Evolutionary conservation across 2,329 filamentous ascomycete genomes (phyloP).

Genomic region (Colletotrichum sp.): DNA sequence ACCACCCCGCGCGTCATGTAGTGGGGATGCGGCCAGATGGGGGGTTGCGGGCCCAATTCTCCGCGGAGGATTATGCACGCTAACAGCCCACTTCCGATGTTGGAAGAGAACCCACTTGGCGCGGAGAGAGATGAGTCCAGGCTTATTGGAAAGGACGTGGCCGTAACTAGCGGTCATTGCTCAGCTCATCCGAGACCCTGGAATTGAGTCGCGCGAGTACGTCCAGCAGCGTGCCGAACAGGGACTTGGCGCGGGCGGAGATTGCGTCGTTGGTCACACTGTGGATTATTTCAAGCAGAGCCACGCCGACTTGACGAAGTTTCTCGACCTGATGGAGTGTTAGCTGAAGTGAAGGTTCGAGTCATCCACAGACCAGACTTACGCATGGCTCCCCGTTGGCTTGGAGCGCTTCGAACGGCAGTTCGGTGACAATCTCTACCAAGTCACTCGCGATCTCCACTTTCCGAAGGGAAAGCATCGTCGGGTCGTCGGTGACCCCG

Average conservation of each 20-base stretch:
- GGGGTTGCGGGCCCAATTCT: background rate
- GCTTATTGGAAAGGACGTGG: rapidly evolving
- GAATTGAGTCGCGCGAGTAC: conserved; percentile 45
- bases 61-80: background rate
- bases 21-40: background rate
- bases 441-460: conserved; percentile 49
- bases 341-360: rapidly evolving
- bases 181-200: conserved; percentile 45
- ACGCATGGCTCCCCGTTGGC: conserved; percentile 45
- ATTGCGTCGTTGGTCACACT: conserved; percentile 40
- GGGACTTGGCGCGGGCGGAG: conserved; percentile 38
- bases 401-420: conserved; percentile 45
- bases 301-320: conserved; percentile 42
- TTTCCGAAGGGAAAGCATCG: conserved; percentile 26
- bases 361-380: background rate
- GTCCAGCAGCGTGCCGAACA: conserved; percentile 44
- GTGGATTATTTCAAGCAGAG: conserved; percentile 42
- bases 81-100: background rate
- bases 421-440: conserved; percentile 41
- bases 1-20: background rate
- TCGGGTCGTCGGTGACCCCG: background rate
- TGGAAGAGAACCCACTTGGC: background rate
- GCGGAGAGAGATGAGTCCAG: background rate
- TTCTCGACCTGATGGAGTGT: conserved; percentile 38
- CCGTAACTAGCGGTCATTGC: background rate